Evolutionary conservation across 1,284 basidiomycete genomes (phyloP), one percentile per base, ranked within the genome.

Genomic region (Xanthoconium separans): DNA sequence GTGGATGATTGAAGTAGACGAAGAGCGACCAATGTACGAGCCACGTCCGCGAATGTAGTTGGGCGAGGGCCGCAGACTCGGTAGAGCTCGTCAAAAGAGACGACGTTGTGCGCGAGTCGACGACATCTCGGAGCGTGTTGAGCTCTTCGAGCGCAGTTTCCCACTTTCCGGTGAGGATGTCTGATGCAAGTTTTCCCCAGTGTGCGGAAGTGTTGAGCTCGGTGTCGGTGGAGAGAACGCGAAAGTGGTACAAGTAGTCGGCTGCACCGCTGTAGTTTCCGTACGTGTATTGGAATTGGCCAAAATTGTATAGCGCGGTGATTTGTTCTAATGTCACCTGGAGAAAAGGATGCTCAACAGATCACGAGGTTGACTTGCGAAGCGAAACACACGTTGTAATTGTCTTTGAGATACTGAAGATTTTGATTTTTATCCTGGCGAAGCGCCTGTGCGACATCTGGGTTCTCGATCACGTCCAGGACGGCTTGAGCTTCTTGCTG

Each of bases 171-270:
- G 89, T 89, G 47, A 99, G 85, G 66, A 97, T 97, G 72, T 98
- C 94, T 45, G 91, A 94, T 31, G 95, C 93, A 58, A 99, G 89
- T 75, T 98, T 98, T 39, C 96, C 96, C 97, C 96, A 99, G 75
- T 95, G 91, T 6, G 95, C 92, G 11, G 96, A 98, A 47, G 93
- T 87, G 74, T 91, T 94, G 65, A 96, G 87, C 54, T 95, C 90
- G 58, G 82, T 80, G 71, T 97, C 93, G 56, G 95, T 95, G 45
- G 95, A 97, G 58, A 99, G 88, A 45, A 98, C 89, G 58, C 95
- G 92, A 83, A 98, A 99, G 72, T 99, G 96, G 81, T 99, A 95
- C 52, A 99, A 84, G 76, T 97, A 98, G 73, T 98, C 95, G 50
- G 95, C 94, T 20, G 97, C 95, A 57, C 92, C 92, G 61, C 85